Evolutionary conservation across 1,284 basidiomycete species (phyloP), one percentile per base, ranked within the genome.

Genomic region (Stygiomarasmius scandens): DNA sequence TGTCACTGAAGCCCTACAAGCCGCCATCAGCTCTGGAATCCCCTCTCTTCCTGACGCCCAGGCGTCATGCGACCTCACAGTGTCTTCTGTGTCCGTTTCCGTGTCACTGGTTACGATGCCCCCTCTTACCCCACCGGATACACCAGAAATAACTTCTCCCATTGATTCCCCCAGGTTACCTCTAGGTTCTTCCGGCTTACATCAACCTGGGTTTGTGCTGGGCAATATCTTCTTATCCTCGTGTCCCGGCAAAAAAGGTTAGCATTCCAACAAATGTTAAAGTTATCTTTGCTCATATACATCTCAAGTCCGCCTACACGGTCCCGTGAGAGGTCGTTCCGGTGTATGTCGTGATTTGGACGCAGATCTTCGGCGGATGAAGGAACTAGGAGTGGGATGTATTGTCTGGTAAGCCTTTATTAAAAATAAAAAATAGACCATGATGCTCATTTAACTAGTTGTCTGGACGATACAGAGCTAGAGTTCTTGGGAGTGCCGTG

Each of bases 241-340:
- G 5, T 98, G 96, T 74, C 96, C 96, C 0, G 96, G 96, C 8
- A 99, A 98, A 74, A 95, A 98, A 79, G 85, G 89, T 87, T 25
- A 12, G 67, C 58, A 47, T 41, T 41, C 45, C 20, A 25, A 16
- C 24, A 14, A 19, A 25, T 43, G n/a, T 45, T 14, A 12, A 54
- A 24, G 27, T 19, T n/a, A 12, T 34, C 24, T 43, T 51, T 48
- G 48, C 29, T 54, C 44, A 58, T 51, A 34, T 24, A 12, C 11
- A 36, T 43, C 54, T 23, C 43, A 58, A 90, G 91, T 99, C 10
- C 86, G 96, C 41, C 79, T 99, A 56, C 81, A 80, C 56, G 93
- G 93, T 1, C 91, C 91, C 16, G 83, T 88, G 19, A 90, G 86
- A 67, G 94, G 94, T 2, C 82, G 95, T 20, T 84, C 85, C 29